Evolutionary conservation across 2,329 filamentous ascomycete genomes (phyloP), one percentile per base, ranked within the genome.

Genomic region (Tolypocladium inflatum): DNA sequence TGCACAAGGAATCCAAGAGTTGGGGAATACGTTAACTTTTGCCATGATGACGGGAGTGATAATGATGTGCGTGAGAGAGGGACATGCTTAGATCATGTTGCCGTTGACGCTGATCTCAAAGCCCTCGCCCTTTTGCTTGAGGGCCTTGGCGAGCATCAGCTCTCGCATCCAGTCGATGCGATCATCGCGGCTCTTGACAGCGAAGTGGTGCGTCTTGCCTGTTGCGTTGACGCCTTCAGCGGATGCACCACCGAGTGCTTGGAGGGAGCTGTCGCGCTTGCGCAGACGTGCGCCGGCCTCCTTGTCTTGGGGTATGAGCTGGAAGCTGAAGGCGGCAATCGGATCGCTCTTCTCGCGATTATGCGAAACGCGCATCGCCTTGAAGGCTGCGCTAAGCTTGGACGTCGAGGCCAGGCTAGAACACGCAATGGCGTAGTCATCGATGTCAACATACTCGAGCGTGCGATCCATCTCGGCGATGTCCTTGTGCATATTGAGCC

Each of bases 131-230:
- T 92, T 94, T 74, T 91, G 88, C 78, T 87, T 89, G 70, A 91
- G 77, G 21, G 90, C 90, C 77, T 94, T 94, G 57, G 90, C 90
- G 52, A 95, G 83, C 90, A 95, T 95, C 61, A 95, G 77, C 80
- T 95, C 90, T 57, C 90, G 81, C 90, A 95, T 95, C 94, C 94
- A 99, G 71, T 97, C 93, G 67, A 97, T 97, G 61, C 93, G 83
- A 70, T 97, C 90, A 68, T 97, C 90, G 17, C 91, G 83, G 66
- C 80, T 85, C 74, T 88, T 88, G 65, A 97, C 93, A 0, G 93
- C 90, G 70, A 97, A 97, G 71, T 97, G 91, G 68, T 97, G 93
- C 51, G 90, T 89, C 80, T 96, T 97, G 66, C 84, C 85, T 13
- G 82, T 85, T 58, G 82, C 83, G 60, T 86, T 85, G 62, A 74